Base-by-base conservation (phyloP, 805 yeast genomes). In the Myxozyma udenii region DNA sequence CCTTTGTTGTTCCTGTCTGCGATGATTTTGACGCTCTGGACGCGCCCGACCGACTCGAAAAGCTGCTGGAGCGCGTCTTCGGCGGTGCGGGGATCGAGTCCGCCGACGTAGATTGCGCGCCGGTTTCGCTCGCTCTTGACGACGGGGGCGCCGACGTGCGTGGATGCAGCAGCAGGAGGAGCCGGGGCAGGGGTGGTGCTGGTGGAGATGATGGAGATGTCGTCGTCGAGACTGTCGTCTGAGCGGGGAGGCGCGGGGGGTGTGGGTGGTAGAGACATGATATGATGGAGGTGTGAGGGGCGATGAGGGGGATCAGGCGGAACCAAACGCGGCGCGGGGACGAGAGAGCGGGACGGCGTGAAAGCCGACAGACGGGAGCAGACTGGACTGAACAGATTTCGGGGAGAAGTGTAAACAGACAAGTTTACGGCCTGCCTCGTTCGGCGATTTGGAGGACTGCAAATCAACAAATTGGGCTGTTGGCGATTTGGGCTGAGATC, bases 1-100 rank as follows among this genome's bases (percentile, higher is more conserved):
- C 87, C 86, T 7, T 78, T 57, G 40, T 49, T 51, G 67, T 85
- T 86, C 68, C 85, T 86, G 64, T 88, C 96, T 55, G 80, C 77
- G 54, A 88, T 72, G 39, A 89, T 73, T 68, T 87, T 88, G 52
- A 86, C 79, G 21, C 80, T 74, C 57, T 78, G 76, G 41, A 85
- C 78, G 23, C 78, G 72, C 25, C 87, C 86, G 25, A 81, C 78
- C 19, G 73, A 74, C 38, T 80, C 75, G 64, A 88, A 84, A 45
- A 84, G 70, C 28, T 81, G 87, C 57, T 73, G 75, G 49, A 87
- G 66, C 51, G 74, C 65, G 16, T 79, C 84, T 58, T 86, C 95
- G 21, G 80, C 71, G 38, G 86, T 81, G 1, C 81, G 67, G 57
- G 79, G 80, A 62, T 78, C 84, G 48, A 88, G 70, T 11, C 84